A percentile compares a stretch with the other conserved stretches of the same genome.
Evolutionary conservation across 495 filamentous ascomycete species (phyloP).

Genomic region (Penicillium atrosanguineum): DNA sequence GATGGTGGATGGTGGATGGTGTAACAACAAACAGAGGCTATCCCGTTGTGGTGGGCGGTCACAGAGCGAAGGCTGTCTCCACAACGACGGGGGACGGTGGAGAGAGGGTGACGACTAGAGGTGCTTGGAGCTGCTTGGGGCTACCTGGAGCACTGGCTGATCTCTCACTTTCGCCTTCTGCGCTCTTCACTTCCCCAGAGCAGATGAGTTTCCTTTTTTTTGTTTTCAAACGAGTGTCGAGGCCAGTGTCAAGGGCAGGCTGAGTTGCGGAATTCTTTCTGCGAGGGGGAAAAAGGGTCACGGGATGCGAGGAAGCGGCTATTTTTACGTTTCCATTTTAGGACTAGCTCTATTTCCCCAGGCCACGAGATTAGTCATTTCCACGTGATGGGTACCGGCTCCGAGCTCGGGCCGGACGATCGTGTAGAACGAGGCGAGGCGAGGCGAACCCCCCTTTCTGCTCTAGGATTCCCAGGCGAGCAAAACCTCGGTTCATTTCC

Average conservation of each 20-base stretch:
- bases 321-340: conserved; percentile 13
- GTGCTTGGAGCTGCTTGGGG: not conserved
- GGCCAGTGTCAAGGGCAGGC: not conserved
- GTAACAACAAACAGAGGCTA: conserved; percentile 20
- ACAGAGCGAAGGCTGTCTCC: conserved; percentile 25
- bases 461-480: not conserved
- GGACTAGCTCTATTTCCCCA: conserved; percentile 10
- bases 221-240: conserved; percentile 4
- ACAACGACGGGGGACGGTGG: conserved; percentile 28
- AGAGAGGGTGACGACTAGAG: conserved; percentile 17
- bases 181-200: conserved; percentile 3
- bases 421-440: not conserved
- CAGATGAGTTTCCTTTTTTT: not conserved
- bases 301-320: conserved; percentile 12
- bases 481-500: conserved; percentile 1
- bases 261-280: not conserved
- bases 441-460: not conserved
- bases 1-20: conserved; percentile 8
- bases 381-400: conserved; percentile 2
- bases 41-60: conserved; percentile 24
- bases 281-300: conserved; percentile 18
- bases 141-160: not conserved
- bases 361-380: not conserved
- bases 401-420: conserved; percentile 6
- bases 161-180: not conserved